Evolutionary conservation across 805 yeast genomes (phyloP), one percentile per base, ranked within the genome.

Genomic region (Candida sithepensis): DNA sequence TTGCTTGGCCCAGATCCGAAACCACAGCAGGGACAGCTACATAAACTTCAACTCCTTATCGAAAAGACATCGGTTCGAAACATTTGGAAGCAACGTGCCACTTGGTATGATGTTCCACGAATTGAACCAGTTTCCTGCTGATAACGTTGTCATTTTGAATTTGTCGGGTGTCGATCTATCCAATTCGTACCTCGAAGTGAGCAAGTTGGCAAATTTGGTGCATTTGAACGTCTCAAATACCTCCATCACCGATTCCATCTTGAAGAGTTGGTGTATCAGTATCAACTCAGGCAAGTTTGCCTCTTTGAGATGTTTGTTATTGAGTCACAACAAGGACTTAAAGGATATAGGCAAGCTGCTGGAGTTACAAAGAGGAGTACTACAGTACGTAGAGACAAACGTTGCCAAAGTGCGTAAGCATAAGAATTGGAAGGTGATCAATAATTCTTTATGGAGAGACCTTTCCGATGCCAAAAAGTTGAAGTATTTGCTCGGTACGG

Each of bases 41-140:
- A n/a, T n/a, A n/a, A n/a, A n/a, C n/a, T n/a, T n/a, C n/a, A 53
- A 56, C 36, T 53, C 57, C 1, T 41, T 56, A 16, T 38, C 48
- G 9, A 42, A 46, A 16, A 59, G 57, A 32, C 72, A 68, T 47
- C 47, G 74, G 26, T 53, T 69, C n/a, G 73, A 70, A 48, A 59
- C 70, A 5, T 47, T 68, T 2, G 65, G 58, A 37, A 48, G 55
- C 3, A 67, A 68, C 48, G 37, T 63, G 0, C 44, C 60, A 23
- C 48, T 45, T 12, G 36, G 44, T 18, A 28, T 53, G 2, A 19
- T 61, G 39, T 45, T 54, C 7, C 3, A 16, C 3, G 51, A 54
- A 38, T 32, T 59, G 1, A 53, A 50, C 19, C 28, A 19, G 13
- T 22, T 38, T 6, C 22, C 43, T 19, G 51, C 50, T 19, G 26